phyloP scores from a whole-genome alignment of 208 protist species.

The Crithidia fasciculata region DNA sequence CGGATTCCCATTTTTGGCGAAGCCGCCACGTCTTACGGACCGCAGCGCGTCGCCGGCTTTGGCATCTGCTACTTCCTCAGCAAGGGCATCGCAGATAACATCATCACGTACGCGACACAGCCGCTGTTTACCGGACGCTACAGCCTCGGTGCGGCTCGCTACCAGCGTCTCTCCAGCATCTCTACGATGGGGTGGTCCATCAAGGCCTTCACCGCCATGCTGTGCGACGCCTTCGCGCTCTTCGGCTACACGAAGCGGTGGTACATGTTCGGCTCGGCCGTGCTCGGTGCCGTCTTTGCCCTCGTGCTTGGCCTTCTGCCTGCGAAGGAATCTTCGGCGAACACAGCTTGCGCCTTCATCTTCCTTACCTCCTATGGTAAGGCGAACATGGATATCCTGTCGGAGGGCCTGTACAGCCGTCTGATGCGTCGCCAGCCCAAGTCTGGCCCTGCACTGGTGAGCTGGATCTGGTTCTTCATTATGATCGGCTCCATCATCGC shows the following conservation, averaged over 20 bases:
- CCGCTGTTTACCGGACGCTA: slow-evolving; percentile 59
- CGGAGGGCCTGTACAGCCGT: slow-evolving; percentile 75
- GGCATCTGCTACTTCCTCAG: slow-evolving; percentile 54
- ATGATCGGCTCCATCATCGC: slow-evolving; percentile 54
- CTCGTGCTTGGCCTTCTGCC: slow-evolving; percentile 52
- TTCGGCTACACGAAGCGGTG: slow-evolving; percentile 79
- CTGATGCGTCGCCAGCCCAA: slow-evolving; percentile 54
- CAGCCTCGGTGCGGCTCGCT: slow-evolving; percentile 40
- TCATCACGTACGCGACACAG: slow-evolving; percentile 39
- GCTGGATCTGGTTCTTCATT: slow-evolving; percentile 69
- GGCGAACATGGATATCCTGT: slow-evolving; percentile 75
- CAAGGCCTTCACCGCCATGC: slow-evolving; percentile 64
- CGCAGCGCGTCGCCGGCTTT: slow-evolving; percentile 31
- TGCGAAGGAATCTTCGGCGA: slow-evolving; percentile 32
- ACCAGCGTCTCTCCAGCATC: slow-evolving; percentile 58
- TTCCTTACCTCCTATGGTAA: slow-evolving; percentile 55
- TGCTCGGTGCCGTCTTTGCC: slow-evolving; percentile 44
- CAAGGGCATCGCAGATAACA: slow-evolving; percentile 59
- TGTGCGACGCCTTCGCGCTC: slow-evolving; percentile 65
- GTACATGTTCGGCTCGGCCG: slow-evolving; percentile 48
- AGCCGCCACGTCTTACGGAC: slow-evolving; percentile 43
- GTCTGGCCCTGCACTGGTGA: slow-evolving; percentile 55
- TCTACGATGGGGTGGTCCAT: slow-evolving; percentile 65
- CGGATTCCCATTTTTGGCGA: slow-evolving; percentile 50
- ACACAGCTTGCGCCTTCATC: slow-evolving; percentile 47